phyloP scores from a whole-genome alignment of 2,329 filamentous ascomycete genomes.

The Onygenales sp. region DNA sequence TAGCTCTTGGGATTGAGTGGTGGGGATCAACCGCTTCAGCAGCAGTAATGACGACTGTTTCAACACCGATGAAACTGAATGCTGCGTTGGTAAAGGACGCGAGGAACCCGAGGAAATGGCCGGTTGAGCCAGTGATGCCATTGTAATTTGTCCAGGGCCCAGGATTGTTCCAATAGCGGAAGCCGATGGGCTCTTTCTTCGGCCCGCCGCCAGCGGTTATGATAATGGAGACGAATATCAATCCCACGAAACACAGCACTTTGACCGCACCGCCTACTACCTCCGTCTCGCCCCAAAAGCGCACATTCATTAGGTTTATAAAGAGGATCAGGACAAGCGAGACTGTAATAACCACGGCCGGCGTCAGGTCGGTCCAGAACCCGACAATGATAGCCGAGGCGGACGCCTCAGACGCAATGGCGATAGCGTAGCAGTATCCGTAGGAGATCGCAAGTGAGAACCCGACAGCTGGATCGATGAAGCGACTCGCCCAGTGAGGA shows the following conservation, averaged over 20 bases:
- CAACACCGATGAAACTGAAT: slow-evolving; percentile 54
- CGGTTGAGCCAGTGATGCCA: too few species aligned
- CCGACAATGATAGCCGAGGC: slow-evolving; percentile 75
- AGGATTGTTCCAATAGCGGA: slow-evolving; percentile 63
- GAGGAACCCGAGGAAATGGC: slow-evolving; percentile 51
- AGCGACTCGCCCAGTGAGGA: slow-evolving; percentile 82
- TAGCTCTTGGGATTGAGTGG: slow-evolving; percentile 70
- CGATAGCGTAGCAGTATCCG: too few species aligned
- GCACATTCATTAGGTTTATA: slow-evolving; percentile 84
- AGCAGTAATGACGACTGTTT: slow-evolving; percentile 51
- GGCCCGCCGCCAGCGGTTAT: slow-evolving; percentile 75
- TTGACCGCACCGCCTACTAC: too few species aligned
- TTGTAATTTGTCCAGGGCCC: slow-evolving; percentile 60
- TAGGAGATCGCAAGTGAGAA: slow-evolving; percentile 36
- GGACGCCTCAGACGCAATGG: slow-evolving; percentile 54
- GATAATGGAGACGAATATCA: slow-evolving; percentile 43
- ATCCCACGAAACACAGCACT: too few species aligned
- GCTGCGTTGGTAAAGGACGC: slow-evolving; percentile 55
- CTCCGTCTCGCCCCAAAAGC: slow-evolving; percentile 81
- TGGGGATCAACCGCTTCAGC: slow-evolving; percentile 49
- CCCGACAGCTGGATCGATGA: slow-evolving; percentile 87
- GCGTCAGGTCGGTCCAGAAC: slow-evolving; percentile 61
- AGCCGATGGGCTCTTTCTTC: slow-evolving; percentile 68
- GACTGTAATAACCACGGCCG: slow-evolving; percentile 70
- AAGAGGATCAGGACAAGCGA: slow-evolving; percentile 66